These are phyloP conservation scores for Phylloboletellus chloephorus DNA, from an alignment of 1,284 basidiomycete genomes.

Conservation along the genomic window DNA sequence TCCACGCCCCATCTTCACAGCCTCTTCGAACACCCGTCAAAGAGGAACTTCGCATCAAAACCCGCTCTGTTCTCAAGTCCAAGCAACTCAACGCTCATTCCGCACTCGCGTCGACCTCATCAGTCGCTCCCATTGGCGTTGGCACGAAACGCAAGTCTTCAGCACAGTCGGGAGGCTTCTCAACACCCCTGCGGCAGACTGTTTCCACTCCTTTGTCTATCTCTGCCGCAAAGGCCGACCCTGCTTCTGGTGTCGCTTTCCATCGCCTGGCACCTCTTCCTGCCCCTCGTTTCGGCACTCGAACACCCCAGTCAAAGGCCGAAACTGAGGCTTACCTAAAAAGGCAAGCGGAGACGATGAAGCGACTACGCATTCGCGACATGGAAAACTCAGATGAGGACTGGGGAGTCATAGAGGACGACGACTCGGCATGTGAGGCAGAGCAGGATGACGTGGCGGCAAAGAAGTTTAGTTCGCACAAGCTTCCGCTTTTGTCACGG, in stretches of 20 bases:
- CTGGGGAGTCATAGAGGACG: conserved; percentile 36
- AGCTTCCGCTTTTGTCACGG: conserved; percentile 20
- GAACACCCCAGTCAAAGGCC: conserved; percentile 53
- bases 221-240: conserved; percentile 35
- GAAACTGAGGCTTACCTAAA: conserved; percentile 61
- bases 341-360: conserved; percentile 62
- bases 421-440: conserved; percentile 48
- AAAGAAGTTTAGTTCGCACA: conserved; percentile 25
- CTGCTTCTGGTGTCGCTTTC: conserved; percentile 37
- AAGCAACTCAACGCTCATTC: conserved; percentile 31
- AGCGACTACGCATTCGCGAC: conserved; percentile 56
- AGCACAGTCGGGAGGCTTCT: conserved; percentile 27
- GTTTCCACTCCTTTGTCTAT: conserved; percentile 45
- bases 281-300: conserved; percentile 49
- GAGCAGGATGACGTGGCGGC: conserved; percentile 33
- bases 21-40: conserved; percentile 54
- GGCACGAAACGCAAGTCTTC: conserved; percentile 64
- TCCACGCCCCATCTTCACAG: conserved; percentile 40
- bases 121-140: conserved; percentile 32
- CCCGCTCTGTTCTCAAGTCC: conserved; percentile 29
- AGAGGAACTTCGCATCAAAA: conserved; percentile 33
- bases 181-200: conserved; percentile 44
- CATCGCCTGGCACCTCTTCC: conserved; percentile 62
- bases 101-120: conserved; percentile 14
- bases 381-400: conserved; percentile 42